Evolutionary conservation across 2,329 filamentous ascomycete species (phyloP), one percentile per base, ranked within the genome.

Genomic region (Plenodomus lindquistii): DNA sequence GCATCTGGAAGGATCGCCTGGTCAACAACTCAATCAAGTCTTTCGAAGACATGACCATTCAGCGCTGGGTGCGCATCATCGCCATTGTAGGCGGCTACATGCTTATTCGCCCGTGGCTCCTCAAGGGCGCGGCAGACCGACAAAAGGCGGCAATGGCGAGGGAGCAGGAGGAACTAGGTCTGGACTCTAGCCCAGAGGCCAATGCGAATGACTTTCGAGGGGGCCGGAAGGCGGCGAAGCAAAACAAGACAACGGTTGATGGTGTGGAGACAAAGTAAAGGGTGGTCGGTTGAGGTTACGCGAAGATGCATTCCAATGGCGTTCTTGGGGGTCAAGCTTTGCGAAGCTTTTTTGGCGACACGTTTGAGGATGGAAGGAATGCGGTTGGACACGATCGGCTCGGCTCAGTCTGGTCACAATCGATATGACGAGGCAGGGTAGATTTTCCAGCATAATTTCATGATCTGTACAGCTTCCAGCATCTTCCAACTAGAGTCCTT

Each of bases 31-130:
- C 75, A 46, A 66, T 58, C 48, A 71, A 58, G 44, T 73, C 77
- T 37, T 73, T 80, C 61, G 67, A 72, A 21, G 61, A 72, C 21
- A 73, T 81, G 57, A 72, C 69, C 38, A 48, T 69, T 27, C 66
- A 73, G 50, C 77, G 79, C 58, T 81, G 76, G 72, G 75, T 94
- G 61, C 87, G 89, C 40, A 79, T 94, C 48, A 73, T 90, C 58
- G 79, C 85, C 57, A 81, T 91, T 52, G 81, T 91, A 17, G 83
- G 89, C 62, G 85, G 83, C 46, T 95, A 93, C 76, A 67, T 85
- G 55, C 80, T 94, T 43, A 49, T 73, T 19, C 85, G 90, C 1
- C 89, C 89, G 0, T 91, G 90, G 69, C 71, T 92, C 42, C 79
- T 92, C 63, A 87, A 86, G 65, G 72, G 84, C 31, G 85, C 84